Evolutionary conservation across 2,329 filamentous ascomycete genomes (phyloP).

Genomic region (Phyllosticta citribraziliensis): DNA sequence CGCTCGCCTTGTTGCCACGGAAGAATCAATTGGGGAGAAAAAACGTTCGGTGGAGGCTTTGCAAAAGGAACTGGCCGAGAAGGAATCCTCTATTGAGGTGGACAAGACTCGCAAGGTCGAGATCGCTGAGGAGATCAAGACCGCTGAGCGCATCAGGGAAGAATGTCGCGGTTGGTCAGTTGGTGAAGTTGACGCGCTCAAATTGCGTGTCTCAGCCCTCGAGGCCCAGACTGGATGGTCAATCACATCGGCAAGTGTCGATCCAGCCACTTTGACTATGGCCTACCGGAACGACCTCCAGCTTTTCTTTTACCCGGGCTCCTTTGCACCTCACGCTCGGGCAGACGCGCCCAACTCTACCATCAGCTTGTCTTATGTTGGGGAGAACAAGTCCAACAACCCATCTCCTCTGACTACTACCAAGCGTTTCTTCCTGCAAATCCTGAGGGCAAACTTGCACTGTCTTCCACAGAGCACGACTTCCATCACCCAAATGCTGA

Average conservation of each 20-base stretch:
- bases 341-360: conserved; percentile 36
- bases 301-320: conserved; percentile 57
- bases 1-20: conserved; percentile 53
- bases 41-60: conserved; percentile 57
- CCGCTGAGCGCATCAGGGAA: conserved; percentile 74
- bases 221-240: conserved; percentile 63
- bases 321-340: conserved; percentile 40
- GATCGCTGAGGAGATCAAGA: conserved; percentile 63
- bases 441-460: conserved; percentile 59
- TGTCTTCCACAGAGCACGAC: conserved; percentile 50
- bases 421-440: conserved; percentile 66
- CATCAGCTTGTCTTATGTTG: conserved; percentile 64
- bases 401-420: conserved; percentile 51
- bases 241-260: conserved; percentile 53
- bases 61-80: conserved; percentile 55
- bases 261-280: conserved; percentile 55
- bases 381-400: conserved; percentile 44
- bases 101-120: conserved; percentile 58
- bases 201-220: conserved; percentile 57
- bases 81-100: conserved; percentile 53
- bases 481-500: conserved; percentile 48
- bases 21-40: conserved; percentile 61
- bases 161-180: conserved; percentile 84
- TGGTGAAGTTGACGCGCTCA: conserved; percentile 68
- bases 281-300: conserved; percentile 63